Base-by-base conservation (phyloP, 306 rosid species). In the Ochetophila trinervis region DNA sequence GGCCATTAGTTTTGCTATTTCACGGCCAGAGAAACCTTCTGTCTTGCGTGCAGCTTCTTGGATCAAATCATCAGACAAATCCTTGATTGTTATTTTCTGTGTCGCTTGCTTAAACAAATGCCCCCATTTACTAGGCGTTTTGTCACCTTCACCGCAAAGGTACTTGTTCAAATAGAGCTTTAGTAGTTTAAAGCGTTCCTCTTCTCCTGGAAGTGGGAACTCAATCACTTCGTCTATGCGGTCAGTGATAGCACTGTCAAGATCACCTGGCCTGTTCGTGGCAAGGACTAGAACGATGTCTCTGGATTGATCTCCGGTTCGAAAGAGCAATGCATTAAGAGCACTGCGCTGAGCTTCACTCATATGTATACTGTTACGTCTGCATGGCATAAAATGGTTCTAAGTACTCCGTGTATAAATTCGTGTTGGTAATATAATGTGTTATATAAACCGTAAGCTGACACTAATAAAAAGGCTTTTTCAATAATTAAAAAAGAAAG, bases 271-370 rank as follows among this genome's bases (percentile, higher is more conserved):
- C 75, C 97, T 86, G 85, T 94, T 94, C 18, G 99, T 94, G 45
- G 99, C 99, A 52, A 94, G 96, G 65, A 94, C 97, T 20, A 94
- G 92, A 56, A 94, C 99, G 23, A 82, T 83, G 87, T 94, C 99
- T 76, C 97, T 83, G 20, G 99, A 94, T 62, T 94, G 99, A 57
- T 94, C 96, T 47, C 99, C 99, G 2, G 99, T 94, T 76, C 99
- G 90, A 76, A 90, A 94, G 27, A 94, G 97, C 82, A 94, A 74
- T 23, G 99, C 99, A 57, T 94, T 94, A 57, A 94, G 85, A 70
- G 99, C 99, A 80, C 99, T 94, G 21, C 99, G 82, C 62, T 94
- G 99, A 66, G 99, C 91, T 86, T 94, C 99, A 60, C 97, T 94
- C 99, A 94, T 94, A 54, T 87, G 84, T 52, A 81, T 53, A 80